Evolutionary conservation across 768 basidiomycete species (phyloP), one percentile per base, ranked within the genome.

Genomic region (Tremella fuciformis): DNA sequence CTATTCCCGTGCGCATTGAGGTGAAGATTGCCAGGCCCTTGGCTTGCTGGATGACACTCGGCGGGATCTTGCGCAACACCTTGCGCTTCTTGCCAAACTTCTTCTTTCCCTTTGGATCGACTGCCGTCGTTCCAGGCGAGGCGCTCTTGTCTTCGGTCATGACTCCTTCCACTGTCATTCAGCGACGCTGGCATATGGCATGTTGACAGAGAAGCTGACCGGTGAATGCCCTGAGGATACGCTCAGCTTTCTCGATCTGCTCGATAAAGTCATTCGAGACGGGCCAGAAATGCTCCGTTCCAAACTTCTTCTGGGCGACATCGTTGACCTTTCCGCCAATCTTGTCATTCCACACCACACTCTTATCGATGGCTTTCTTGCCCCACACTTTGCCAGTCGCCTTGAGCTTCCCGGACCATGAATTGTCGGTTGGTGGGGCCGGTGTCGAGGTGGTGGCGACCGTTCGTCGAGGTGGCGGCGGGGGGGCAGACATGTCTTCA

Each of bases 21-120:
- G 77, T 76, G 52, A 76, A 78, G 61, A 78, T 76, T 13, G 73
- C 76, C 22, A 78, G 53, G 15, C 77, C 77, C 24, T 65, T 63
- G 1, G 72, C 71, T 18, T 68, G 48, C 7, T 55, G 53, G 34
- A 77, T 70, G 8, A 76, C 71, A 22, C 64, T 38, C 0, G 76
- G 70, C 0, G 77, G 77, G 55, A 78, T 78, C 63, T 78, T 78
- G 4, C 76, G 62, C 8, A 78, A 58, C 13, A 78, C 71, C 48
- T 75, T 74, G 41, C 48, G 56, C 16, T 52, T 56, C 37, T 66
- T 70, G 44, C 62, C 67, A 46, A 52, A 55, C 42, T 53, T 64
- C 16, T 46, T 46, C 29, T 11, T 34, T 8, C 42, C 42, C 22
- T 46, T 46, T 4, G n/a, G 7, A 15, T 46, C 42, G 42, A 18